These are phyloP conservation scores for Plasmodium ovale DNA, from an alignment of 169 alveolate species.

Conservation along the genomic window DNA sequence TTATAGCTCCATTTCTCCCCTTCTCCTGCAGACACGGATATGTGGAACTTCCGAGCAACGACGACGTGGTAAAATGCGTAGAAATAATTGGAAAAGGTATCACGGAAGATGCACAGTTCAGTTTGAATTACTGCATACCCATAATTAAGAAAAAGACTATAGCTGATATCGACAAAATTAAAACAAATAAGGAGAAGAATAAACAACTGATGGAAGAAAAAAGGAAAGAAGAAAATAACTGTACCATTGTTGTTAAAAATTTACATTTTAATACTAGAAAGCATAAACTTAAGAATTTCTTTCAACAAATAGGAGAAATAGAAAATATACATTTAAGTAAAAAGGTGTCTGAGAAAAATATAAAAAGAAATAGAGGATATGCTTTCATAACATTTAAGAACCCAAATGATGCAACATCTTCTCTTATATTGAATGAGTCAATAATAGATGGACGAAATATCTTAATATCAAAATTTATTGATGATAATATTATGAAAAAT, in stretches of 20 bases:
- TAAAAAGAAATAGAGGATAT: constrained; percentile 77
- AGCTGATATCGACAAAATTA: constrained; percentile 80
- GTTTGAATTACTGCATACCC: constrained; percentile 68
- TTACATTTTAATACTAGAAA: constrained; percentile 70
- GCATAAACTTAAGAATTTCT: constrained; percentile 29
- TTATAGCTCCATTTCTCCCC: not conserved
- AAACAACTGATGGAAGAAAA: constrained; percentile 46
- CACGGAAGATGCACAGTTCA: constrained; percentile 29
- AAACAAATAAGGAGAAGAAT: constrained; percentile 60
- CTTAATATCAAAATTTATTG: constrained; percentile 56
- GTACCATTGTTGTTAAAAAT: constrained; percentile 63
- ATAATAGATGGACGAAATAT: constrained; percentile 74
- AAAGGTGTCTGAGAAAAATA: constrained; percentile 64
- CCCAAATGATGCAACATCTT: constrained; percentile 63
- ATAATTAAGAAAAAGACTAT: constrained; percentile 77
- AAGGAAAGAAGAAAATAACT: constrained; percentile 55
- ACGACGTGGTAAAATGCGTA: constrained; percentile 77
- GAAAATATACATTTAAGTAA: constrained; percentile 68
- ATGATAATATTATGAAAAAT: not conserved
- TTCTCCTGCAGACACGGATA: constrained; percentile 78
- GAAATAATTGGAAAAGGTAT: constrained; percentile 54
- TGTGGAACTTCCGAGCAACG: constrained; percentile 77
- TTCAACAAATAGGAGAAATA: constrained; percentile 68
- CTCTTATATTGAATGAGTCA: constrained; percentile 57
- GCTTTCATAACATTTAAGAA: constrained; percentile 77